These are phyloP conservation scores for Amanita phalloides DNA, from an alignment of 768 basidiomycete genomes.

Conservation along the genomic window DNA sequence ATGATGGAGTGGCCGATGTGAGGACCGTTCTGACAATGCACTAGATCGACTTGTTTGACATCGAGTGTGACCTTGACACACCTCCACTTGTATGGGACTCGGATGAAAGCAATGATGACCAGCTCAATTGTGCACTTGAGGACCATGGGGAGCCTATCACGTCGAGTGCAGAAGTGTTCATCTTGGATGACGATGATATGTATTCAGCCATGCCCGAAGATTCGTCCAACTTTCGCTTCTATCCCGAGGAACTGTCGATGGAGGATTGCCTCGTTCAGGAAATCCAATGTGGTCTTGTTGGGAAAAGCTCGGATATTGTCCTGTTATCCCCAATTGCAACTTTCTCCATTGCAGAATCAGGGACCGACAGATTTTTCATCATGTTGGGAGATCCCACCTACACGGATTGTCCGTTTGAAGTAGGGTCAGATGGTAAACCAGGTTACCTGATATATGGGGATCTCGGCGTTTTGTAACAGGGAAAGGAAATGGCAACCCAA, in stretches of 20 bases:
- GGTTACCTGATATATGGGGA: not conserved
- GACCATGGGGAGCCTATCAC: constrained; percentile 6
- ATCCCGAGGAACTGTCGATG: constrained; percentile 12
- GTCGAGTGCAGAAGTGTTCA: not conserved
- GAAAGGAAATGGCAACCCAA: not conserved
- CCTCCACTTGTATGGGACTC: constrained; percentile 4
- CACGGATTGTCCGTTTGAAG: not conserved
- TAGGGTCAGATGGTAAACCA: not conserved
- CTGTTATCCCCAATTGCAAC: not conserved
- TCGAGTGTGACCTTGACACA: not conserved
- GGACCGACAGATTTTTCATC: not conserved
- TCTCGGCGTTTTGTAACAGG: not conserved
- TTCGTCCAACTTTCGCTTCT: constrained; percentile 13
- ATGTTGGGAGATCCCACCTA: not conserved
- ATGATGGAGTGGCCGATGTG: not conserved
- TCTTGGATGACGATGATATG: constrained; percentile 19
- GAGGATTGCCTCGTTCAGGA: not conserved
- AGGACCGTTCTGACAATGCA: not conserved
- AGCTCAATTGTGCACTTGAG: constrained; percentile 7
- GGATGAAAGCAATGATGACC: constrained; percentile 4
- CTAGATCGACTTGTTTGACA: not conserved
- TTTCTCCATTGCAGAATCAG: not conserved
- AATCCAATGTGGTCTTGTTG: not conserved
- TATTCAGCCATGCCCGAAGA: constrained; percentile 28
- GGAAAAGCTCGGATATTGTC: constrained; percentile 6